Conservation (phyloP, 106 monocot species). For the Apostasia shenzhenica region DNA sequence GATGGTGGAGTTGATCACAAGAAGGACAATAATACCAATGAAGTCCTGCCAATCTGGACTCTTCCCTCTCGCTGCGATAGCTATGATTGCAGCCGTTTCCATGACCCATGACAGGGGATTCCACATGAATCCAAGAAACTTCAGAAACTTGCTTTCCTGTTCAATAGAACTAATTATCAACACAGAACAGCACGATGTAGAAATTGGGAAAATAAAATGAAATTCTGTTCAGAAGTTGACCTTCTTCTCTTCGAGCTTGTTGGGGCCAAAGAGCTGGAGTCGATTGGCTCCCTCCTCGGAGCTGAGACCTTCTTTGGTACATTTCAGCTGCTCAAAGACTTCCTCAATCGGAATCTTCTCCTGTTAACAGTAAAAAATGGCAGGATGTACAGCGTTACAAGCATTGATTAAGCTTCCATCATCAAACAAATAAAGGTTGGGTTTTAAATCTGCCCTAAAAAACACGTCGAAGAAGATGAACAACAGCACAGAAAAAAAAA, state of each 20-base stretch:
- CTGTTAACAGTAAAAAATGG: slow-evolving; percentile 10
- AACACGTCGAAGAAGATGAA: too few species aligned
- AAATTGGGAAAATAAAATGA: not conserved
- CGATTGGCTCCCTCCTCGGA: slow-evolving; percentile 47
- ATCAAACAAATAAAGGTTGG: too few species aligned
- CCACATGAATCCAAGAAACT: slow-evolving; percentile 98
- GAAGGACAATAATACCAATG: slow-evolving; percentile 67
- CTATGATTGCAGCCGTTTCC: slow-evolving; percentile 93
- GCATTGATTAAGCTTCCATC: too few species aligned
- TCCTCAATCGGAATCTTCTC: slow-evolving; percentile 70
- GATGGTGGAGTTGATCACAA: slow-evolving; percentile 91
- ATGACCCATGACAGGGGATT: slow-evolving; percentile 99
- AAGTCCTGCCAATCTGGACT: slow-evolving; percentile 93
- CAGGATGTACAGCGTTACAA: too few species aligned
- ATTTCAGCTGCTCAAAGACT: slow-evolving; percentile 71
- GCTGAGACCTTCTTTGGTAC: slow-evolving; percentile 52
- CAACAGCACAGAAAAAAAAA: too few species aligned
- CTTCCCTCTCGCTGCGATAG: slow-evolving; percentile 62
- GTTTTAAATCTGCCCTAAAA: too few species aligned
- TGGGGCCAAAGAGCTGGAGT: slow-evolving; percentile 65
- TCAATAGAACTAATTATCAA: not conserved
- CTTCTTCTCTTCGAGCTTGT: slow-evolving; percentile 83
- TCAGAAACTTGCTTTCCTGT: slow-evolving; percentile 88
- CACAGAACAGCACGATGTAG: not conserved
- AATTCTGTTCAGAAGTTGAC: slow-evolving; percentile 6